A percentile compares a stretch with the other conserved stretches of the same genome.
These are phyloP conservation scores for Spizellomyces sp. DNA, from an alignment of 192 early-diverging fungal genomes.

Conservation along the genomic window DNA sequence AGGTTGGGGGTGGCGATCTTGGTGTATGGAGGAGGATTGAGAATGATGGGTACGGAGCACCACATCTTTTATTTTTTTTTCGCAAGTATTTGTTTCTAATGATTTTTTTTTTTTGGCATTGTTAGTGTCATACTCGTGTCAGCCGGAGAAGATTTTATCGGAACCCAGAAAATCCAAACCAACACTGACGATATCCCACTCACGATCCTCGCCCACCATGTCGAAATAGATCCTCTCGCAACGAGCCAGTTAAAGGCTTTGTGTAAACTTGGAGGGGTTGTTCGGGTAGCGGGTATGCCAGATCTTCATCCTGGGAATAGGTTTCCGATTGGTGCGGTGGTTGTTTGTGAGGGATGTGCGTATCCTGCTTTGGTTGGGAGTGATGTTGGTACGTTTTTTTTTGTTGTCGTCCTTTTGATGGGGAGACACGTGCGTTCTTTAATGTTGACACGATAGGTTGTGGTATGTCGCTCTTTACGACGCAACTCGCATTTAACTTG, in stretches of 20 bases:
- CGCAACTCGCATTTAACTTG: too few species aligned
- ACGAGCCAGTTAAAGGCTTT: slow-evolving; percentile 48
- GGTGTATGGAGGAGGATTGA: slow-evolving; percentile 32
- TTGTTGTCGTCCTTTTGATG: slow-evolving; percentile 12
- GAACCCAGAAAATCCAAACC: slow-evolving; percentile 24
- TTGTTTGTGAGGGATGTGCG: slow-evolving; percentile 46
- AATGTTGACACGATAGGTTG: too few species aligned
- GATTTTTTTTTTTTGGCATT: too few species aligned
- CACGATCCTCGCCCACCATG: slow-evolving; percentile 43
- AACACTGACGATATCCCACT: slow-evolving; percentile 22
- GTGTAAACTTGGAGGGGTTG: slow-evolving; percentile 35
- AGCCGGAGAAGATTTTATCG: slow-evolving; percentile 54
- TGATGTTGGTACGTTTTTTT: slow-evolving; percentile 58
- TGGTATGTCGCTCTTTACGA: too few species aligned
- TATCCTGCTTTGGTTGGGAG: slow-evolving; percentile 63
- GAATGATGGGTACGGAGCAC: slow-evolving; percentile 18
- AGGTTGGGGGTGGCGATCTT: slow-evolving; percentile 23
- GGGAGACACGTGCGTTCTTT: too few species aligned
- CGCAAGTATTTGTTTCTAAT: slow-evolving; percentile 37
- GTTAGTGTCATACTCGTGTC: slow-evolving; percentile 32
- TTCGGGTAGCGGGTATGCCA: slow-evolving; percentile 40
- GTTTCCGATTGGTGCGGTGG: slow-evolving; percentile 53
- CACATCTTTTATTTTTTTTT: too few species aligned
- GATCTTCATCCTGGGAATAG: slow-evolving; percentile 56
- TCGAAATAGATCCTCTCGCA: slow-evolving; percentile 48